These are phyloP conservation scores for Podila minutissima DNA, from an alignment of 192 early-diverging fungal genomes.

Conservation along the genomic window DNA sequence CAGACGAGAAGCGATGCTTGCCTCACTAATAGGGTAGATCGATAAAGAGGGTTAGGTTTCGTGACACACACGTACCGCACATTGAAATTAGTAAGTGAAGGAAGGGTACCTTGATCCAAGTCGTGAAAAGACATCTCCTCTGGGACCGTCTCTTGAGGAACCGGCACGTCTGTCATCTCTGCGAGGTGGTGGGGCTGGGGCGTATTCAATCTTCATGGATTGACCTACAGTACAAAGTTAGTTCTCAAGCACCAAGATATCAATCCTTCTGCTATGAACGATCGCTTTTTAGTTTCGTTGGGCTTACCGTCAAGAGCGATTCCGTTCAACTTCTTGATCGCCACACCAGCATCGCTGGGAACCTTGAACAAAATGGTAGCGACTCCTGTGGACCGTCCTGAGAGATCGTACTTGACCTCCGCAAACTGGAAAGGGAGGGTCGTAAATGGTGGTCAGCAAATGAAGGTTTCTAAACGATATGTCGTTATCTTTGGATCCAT, in stretches of 20 bases:
- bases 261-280: background rate
- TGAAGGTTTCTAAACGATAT: no score
- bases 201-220: slow-evolving; percentile 45
- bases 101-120: slow-evolving; percentile 40
- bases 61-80: background rate
- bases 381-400: slow-evolving; percentile 62
- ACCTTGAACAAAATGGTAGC: slow-evolving; percentile 58
- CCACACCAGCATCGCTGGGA: slow-evolving; percentile 52
- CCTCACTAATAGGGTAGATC: slow-evolving; percentile 18
- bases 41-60: background rate
- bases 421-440: slow-evolving; percentile 21
- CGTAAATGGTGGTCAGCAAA: background rate
- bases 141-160: slow-evolving; percentile 2
- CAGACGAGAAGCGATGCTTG: slow-evolving; percentile 38
- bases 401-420: slow-evolving; percentile 59
- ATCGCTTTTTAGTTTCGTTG: background rate
- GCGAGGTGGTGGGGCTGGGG: slow-evolving; percentile 26
- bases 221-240: slow-evolving; percentile 16
- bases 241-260: background rate
- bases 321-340: slow-evolving; percentile 60
- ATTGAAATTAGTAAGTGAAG: background rate
- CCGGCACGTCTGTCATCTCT: slow-evolving; percentile 10
- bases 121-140: slow-evolving; percentile 47
- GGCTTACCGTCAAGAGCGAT: slow-evolving; percentile 61
- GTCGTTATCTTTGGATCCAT: background rate